Conservation (phyloP, 352 stramenopile genomes). For the Phytophthora niederhauseri region DNA sequence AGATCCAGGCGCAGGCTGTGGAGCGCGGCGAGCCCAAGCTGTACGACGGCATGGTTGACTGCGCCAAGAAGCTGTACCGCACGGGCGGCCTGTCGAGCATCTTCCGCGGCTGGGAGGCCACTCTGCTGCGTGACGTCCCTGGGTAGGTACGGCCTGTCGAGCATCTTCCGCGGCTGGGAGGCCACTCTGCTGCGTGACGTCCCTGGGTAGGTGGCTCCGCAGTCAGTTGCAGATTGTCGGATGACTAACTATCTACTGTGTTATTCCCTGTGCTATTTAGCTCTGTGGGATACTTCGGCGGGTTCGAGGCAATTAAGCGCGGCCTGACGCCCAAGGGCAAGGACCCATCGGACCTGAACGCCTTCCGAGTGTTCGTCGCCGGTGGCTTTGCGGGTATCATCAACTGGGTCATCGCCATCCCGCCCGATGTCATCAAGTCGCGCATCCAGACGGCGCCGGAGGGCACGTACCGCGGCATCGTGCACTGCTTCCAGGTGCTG, state of each 20-base stretch:
- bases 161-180: conserved; percentile 95
- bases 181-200: conserved; percentile 96
- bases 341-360: conserved; percentile 86
- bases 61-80: conserved; percentile 92
- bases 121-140: conserved; percentile 95
- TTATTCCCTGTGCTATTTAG: conserved; percentile 38
- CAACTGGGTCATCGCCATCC: conserved; percentile 96
- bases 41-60: conserved; percentile 97
- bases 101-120: conserved; percentile 95
- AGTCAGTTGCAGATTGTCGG: conserved; percentile 31
- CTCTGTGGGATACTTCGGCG: conserved; percentile 95
- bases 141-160: conserved; percentile 91
- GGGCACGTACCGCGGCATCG: conserved; percentile 93
- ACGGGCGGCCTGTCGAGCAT: conserved; percentile 93
- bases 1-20: conserved; percentile 92
- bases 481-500: conserved; percentile 93
- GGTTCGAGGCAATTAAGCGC: conserved; percentile 94
- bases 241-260: conserved; percentile 11
- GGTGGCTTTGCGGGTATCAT: conserved; percentile 95
- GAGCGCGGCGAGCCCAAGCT: conserved; percentile 78
- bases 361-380: conserved; percentile 92
- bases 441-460: conserved; percentile 96
- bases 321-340: conserved; percentile 80
- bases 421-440: conserved; percentile 97
- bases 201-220: conserved; percentile 77